Conservation (phyloP, 2,329 filamentous ascomycete genomes). For the Dactylellina cionopaga region DNA sequence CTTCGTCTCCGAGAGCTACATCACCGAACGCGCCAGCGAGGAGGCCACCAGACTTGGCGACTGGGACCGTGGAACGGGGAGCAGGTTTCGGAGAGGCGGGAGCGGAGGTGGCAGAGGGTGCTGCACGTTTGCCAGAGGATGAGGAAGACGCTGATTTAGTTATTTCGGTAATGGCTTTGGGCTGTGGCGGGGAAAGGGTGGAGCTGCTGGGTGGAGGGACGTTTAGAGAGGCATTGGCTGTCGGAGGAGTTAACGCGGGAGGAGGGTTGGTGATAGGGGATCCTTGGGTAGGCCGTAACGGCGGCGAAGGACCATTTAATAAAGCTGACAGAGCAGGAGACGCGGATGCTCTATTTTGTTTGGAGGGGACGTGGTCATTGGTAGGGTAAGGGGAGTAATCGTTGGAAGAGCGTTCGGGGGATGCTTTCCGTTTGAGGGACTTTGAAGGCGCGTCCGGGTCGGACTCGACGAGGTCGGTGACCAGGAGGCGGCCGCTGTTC, state of each 20-base stretch:
- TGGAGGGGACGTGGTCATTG: constrained; percentile 26
- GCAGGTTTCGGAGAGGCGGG: constrained; percentile 59
- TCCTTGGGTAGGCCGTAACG: constrained; percentile 35
- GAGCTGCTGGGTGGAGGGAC: background rate
- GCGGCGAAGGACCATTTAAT: constrained; percentile 37
- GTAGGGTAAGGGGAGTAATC: constrained; percentile 31
- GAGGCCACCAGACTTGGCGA: constrained; percentile 71
- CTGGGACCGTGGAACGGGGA: constrained; percentile 61
- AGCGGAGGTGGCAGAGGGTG: constrained; percentile 27
- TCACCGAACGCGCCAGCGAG: constrained; percentile 72
- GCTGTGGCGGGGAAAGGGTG: constrained; percentile 40
- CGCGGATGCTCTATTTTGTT: constrained; percentile 47
- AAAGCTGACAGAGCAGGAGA: constrained; percentile 48
- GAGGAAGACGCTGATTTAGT: constrained; percentile 27
- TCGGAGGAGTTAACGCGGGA: constrained; percentile 37
- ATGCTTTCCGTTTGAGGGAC: constrained; percentile 47
- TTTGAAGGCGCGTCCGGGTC: constrained; percentile 49
- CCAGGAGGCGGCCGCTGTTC: constrained; percentile 32
- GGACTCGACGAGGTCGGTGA: constrained; percentile 51
- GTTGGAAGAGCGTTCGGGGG: constrained; percentile 41
- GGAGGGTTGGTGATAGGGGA: constrained; percentile 48
- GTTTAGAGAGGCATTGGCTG: constrained; percentile 33
- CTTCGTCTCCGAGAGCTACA: constrained; percentile 63
- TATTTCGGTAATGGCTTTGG: constrained; percentile 46
- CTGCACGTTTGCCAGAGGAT: background rate